Conservation (phyloP, 1,139 yeast genomes). For the Suhomyces atakaporum region DNA sequence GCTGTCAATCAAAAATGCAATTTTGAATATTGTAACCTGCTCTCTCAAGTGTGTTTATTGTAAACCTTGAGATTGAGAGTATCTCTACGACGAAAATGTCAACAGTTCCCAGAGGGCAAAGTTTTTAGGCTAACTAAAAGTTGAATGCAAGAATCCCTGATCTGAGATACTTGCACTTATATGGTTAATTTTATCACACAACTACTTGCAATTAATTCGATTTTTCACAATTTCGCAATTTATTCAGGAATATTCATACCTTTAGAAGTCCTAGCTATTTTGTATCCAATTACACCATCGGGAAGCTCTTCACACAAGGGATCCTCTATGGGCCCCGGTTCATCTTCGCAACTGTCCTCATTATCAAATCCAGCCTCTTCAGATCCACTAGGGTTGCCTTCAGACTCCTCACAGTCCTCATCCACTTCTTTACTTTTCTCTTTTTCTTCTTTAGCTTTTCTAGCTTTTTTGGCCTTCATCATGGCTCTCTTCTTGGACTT, state of each 20-base stretch:
- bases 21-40: too few relatives aligned
- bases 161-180: too few relatives aligned
- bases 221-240: not conserved
- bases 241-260: slow-evolving; percentile 3
- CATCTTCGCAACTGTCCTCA: too few relatives aligned
- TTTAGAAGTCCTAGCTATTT: slow-evolving; percentile 1
- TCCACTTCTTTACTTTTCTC: not conserved
- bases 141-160: too few relatives aligned
- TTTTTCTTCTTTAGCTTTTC: not conserved
- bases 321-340: too few relatives aligned
- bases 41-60: too few relatives aligned
- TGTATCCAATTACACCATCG: slow-evolving; percentile 7
- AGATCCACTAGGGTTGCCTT: slow-evolving; percentile 1
- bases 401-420: not conserved
- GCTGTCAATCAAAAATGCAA: too few relatives aligned
- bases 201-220: not conserved
- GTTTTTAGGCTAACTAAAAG: too few relatives aligned
- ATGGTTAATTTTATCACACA: not conserved
- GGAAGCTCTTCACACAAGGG: not conserved
- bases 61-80: too few relatives aligned
- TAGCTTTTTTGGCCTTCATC: not conserved
- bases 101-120: too few relatives aligned
- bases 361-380: too few relatives aligned
- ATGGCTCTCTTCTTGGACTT: not conserved
- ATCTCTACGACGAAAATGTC: too few relatives aligned